Conservation (phyloP, 805 yeast species). For the Torulaspora franciscae region DNA sequence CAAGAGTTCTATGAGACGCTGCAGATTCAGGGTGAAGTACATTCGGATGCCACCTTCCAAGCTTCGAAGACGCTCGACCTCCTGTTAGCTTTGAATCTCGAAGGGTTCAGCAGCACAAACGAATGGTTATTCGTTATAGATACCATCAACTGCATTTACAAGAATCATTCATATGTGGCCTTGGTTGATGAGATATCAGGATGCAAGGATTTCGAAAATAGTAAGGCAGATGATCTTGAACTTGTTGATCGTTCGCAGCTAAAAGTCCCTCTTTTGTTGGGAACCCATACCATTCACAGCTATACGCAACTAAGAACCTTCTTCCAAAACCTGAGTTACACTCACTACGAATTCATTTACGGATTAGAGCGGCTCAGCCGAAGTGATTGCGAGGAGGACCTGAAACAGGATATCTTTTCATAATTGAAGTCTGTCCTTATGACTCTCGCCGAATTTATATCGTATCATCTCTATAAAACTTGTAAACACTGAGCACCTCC, state of each 20-base stretch:
- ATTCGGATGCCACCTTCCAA: slow-evolving; percentile 40
- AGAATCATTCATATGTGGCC: slow-evolving; percentile 32
- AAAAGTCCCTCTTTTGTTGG: slow-evolving; percentile 30
- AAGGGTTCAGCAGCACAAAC: slow-evolving; percentile 63
- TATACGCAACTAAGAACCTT: slow-evolving; percentile 27
- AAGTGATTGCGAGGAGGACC: slow-evolving; percentile 50
- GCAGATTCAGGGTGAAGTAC: slow-evolving; percentile 28
- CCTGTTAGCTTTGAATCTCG: slow-evolving; percentile 59
- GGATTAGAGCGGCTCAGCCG: slow-evolving; percentile 43
- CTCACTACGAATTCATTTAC: slow-evolving; percentile 45
- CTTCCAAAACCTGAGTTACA: slow-evolving; percentile 29
- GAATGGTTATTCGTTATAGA: slow-evolving; percentile 87
- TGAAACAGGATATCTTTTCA: slow-evolving; percentile 51
- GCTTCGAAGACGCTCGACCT: slow-evolving; percentile 79
- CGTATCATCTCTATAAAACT: slow-evolving; percentile 39
- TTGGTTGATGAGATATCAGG: slow-evolving; percentile 46
- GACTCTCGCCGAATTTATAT: neutral
- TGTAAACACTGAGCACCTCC: slow-evolving; percentile 80
- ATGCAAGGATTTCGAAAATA: slow-evolving; percentile 36
- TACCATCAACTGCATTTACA: slow-evolving; percentile 53
- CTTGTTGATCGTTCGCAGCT: slow-evolving; percentile 17
- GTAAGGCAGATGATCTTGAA: slow-evolving; percentile 29
- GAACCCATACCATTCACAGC: slow-evolving; percentile 23
- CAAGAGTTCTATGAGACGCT: slow-evolving; percentile 31
- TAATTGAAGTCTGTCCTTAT: neutral